Percentiles rank a stretch among this genome's conserved stretches.
phyloP scores from a whole-genome alignment of 495 filamentous ascomycete genomes.

The Aspergillus haitiensis region DNA sequence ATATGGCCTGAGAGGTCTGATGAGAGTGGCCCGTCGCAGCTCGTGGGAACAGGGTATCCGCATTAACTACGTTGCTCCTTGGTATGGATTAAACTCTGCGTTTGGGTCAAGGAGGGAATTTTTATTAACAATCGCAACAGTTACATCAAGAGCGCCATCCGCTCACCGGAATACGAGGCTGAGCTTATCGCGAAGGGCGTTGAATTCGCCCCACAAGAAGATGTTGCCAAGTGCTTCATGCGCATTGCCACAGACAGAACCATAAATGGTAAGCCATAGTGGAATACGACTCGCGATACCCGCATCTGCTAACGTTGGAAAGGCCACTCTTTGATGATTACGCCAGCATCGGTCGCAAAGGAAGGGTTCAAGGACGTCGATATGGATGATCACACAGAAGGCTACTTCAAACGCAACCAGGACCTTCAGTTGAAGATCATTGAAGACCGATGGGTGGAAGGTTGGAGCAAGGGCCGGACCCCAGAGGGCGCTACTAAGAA shows the following conservation, averaged over 20 bases:
- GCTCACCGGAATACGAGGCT: conserved; percentile 26
- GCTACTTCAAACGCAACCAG: conserved; percentile 24
- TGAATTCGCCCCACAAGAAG: conserved; percentile 32
- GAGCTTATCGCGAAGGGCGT: conserved; percentile 30
- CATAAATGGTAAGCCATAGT: conserved; percentile 29
- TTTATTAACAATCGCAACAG: conserved; percentile 5
- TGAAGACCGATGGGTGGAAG: conserved; percentile 25
- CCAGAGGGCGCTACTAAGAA: conserved; percentile 15
- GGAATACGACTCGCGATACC: neutral
- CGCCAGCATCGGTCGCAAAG: conserved; percentile 23
- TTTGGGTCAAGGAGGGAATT: neutral
- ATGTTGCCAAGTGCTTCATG: conserved; percentile 33
- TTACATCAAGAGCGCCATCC: conserved; percentile 29
- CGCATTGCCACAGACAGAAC: conserved; percentile 33
- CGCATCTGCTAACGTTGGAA: neutral
- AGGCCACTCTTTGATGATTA: conserved; percentile 27
- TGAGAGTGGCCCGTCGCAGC: conserved; percentile 30
- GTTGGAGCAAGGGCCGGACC: conserved; percentile 27
- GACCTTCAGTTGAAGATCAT: conserved; percentile 24
- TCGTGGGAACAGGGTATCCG: conserved; percentile 36
- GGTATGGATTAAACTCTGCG: conserved; percentile 11
- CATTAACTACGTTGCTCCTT: conserved; percentile 38
- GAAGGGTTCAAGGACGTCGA: conserved; percentile 25
- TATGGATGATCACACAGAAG: conserved; percentile 25
- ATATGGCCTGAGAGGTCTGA: conserved; percentile 38